A percentile compares a stretch with the other conserved stretches of the same genome.
phyloP scores from a whole-genome alignment of 2,329 filamentous ascomycete species.

The Claviceps sp. region DNA sequence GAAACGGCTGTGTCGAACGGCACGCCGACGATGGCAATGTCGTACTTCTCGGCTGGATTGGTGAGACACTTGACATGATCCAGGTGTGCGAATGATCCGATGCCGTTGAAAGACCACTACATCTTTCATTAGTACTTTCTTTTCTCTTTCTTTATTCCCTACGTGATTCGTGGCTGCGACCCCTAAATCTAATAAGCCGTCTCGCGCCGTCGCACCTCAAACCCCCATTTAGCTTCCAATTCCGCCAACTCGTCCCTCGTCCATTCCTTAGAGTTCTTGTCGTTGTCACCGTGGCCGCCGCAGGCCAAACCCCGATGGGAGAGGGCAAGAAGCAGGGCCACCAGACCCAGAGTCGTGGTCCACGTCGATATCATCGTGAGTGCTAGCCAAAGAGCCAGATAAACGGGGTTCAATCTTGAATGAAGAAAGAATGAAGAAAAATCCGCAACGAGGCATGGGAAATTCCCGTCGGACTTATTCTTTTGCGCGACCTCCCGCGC shows the following conservation, averaged over 20 bases:
- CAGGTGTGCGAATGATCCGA: conserved; percentile 62
- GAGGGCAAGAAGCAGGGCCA: neutral
- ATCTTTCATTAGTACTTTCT: neutral
- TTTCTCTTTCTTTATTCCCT: neutral
- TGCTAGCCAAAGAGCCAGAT: too few relatives aligned
- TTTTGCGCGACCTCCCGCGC: too few relatives aligned
- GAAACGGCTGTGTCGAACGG: conserved; percentile 64
- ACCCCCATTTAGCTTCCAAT: conserved; percentile 43
- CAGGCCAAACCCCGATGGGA: neutral
- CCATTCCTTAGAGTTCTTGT: conserved; percentile 30
- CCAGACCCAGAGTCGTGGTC: neutral
- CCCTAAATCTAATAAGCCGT: too few relatives aligned
- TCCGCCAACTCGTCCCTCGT: conserved; percentile 36
- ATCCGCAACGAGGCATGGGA: too few relatives aligned
- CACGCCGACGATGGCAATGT: conserved; percentile 59
- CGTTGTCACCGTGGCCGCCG: conserved; percentile 16
- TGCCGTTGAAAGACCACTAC: conserved; percentile 48
- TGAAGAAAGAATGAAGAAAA: too few relatives aligned
- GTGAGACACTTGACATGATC: conserved; percentile 55
- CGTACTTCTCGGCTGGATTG: conserved; percentile 48
- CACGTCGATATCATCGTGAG: neutral
- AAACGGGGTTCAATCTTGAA: too few relatives aligned
- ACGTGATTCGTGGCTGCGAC: too few relatives aligned
- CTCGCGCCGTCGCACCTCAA: conserved; percentile 27
- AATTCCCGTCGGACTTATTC: too few relatives aligned